A percentile compares a stretch with the other conserved stretches of the same genome.
These are phyloP conservation scores for Lachancea lanzarotensis DNA, from an alignment of 805 yeast genomes.

Conservation along the genomic window DNA sequence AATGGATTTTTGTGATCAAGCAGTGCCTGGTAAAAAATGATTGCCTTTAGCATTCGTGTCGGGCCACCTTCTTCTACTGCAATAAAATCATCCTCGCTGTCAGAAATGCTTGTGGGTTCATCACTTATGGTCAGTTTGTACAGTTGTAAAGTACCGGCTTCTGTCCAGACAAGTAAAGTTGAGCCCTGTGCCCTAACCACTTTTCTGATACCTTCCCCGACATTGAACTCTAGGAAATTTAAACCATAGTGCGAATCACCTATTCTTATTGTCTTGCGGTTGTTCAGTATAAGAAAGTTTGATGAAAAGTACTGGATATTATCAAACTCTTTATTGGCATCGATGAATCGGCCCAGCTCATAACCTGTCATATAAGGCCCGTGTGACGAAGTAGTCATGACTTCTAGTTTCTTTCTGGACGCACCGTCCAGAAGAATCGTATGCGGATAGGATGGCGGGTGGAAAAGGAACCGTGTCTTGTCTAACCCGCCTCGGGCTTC, in stretches of 20 bases:
- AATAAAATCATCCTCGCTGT: constrained; percentile 16
- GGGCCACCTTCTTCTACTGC: constrained; percentile 16
- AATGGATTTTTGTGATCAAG: constrained; percentile 17
- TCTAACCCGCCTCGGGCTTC: neutral
- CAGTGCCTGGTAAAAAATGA: constrained; percentile 24
- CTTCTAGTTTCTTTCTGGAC: constrained; percentile 11
- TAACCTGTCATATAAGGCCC: constrained; percentile 13
- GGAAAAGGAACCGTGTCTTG: constrained; percentile 15
- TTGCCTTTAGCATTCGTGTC: constrained; percentile 23
- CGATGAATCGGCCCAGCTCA: constrained; percentile 16
- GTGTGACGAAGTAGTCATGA: neutral
- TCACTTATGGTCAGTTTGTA: constrained; percentile 25
- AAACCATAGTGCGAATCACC: constrained; percentile 28
- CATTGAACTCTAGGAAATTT: constrained; percentile 16
- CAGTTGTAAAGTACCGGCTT: constrained; percentile 15
- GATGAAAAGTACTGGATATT: constrained; percentile 17
- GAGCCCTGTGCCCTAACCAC: constrained; percentile 15
- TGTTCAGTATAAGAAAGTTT: constrained; percentile 18
- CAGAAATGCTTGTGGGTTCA: constrained; percentile 5
- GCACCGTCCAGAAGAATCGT: constrained; percentile 20
- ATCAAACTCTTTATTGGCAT: constrained; percentile 16
- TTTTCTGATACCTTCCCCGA: constrained; percentile 22
- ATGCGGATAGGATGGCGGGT: constrained; percentile 6
- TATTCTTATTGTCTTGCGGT: constrained; percentile 14
- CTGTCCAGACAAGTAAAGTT: constrained; percentile 21